phyloP scores from a whole-genome alignment of 2,329 filamentous ascomycete species.

The Bretziella fagacearum region DNA sequence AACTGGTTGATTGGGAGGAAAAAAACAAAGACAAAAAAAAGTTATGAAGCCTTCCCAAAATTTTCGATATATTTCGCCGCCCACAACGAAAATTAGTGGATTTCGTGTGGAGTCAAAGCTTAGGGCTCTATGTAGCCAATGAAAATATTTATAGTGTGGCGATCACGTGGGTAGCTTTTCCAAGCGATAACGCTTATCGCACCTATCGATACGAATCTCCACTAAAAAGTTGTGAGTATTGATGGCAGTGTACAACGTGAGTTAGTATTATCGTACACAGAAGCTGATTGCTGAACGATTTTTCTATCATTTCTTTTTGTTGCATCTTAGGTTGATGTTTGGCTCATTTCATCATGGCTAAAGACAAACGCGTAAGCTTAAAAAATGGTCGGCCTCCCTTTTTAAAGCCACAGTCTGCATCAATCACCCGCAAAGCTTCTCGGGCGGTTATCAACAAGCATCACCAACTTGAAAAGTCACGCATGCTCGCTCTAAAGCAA shows the following conservation, averaged over 20 bases:
- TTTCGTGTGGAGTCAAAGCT: conserved; percentile 6
- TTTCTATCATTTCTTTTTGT: background rate
- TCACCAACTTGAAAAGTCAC: conserved; percentile 47
- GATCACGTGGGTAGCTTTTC: background rate
- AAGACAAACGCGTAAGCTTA: conserved; percentile 17
- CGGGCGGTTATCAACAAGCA: conserved; percentile 47
- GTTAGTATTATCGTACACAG: too few relatives aligned
- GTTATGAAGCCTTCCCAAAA: too few relatives aligned
- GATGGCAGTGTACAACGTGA: background rate
- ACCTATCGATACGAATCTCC: conserved; percentile 6
- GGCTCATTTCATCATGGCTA: conserved; percentile 20
- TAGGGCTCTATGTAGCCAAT: conserved; percentile 11
- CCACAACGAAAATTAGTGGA: conserved; percentile 3
- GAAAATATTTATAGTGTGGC: background rate
- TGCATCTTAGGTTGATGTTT: background rate
- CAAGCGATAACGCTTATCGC: background rate
- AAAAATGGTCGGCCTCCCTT: conserved; percentile 37
- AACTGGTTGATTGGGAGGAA: conserved; percentile 10
- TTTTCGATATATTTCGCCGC: conserved; percentile 7
- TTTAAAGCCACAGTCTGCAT: conserved; percentile 25
- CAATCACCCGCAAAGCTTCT: conserved; percentile 46
- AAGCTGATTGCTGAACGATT: too few relatives aligned
- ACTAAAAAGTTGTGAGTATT: conserved; percentile 11
- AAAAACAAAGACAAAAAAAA: conserved; percentile 8
- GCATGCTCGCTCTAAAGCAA: conserved; percentile 34